Evolutionary conservation across 306 rosid species (phyloP).

Genomic region (Arachis stenosperma): DNA sequence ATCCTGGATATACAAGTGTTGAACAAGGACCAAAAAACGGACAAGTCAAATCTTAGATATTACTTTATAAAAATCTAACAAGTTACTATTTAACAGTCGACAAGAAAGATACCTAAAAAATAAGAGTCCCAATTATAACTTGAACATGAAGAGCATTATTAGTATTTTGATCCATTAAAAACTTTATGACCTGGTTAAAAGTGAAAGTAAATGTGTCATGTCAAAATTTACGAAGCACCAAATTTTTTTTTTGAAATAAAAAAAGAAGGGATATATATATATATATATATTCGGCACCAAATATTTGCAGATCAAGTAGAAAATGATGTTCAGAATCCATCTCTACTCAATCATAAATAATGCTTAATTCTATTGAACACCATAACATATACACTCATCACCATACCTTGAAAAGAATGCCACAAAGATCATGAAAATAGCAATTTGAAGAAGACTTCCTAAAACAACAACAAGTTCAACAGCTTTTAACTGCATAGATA

Average conservation of each 20-base stretch:
- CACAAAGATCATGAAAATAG: conserved; percentile 82
- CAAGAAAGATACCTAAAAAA: conserved; percentile 77
- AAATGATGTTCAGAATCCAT: conserved; percentile 33
- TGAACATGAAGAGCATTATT: conserved; percentile 87
- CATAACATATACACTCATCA: conserved; percentile 11
- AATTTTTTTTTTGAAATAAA: conserved; percentile 28
- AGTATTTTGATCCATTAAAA: conserved; percentile 59
- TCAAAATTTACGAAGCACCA: neutral
- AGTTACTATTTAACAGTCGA: conserved; percentile 19
- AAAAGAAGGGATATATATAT: too few relatives aligned
- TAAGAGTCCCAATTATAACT: conserved; percentile 95
- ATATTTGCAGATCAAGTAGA: conserved; percentile 57
- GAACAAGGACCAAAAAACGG: too few relatives aligned
- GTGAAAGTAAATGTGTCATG: too few relatives aligned
- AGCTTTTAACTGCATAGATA: conserved; percentile 78
- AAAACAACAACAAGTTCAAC: conserved; percentile 96
- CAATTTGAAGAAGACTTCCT: conserved; percentile 90
- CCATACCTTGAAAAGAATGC: conserved; percentile 79
- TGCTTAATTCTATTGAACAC: conserved; percentile 13
- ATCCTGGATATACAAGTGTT: conserved; percentile 60
- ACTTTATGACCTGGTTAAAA: too few relatives aligned
- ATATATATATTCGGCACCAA: conserved; percentile 64
- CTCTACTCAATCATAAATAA: conserved; percentile 6
- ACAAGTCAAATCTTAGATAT: too few relatives aligned
- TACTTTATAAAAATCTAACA: conserved; percentile 19